Conservation (phyloP, 2,329 filamentous ascomycete species). For the Aureobasidium sp. region DNA sequence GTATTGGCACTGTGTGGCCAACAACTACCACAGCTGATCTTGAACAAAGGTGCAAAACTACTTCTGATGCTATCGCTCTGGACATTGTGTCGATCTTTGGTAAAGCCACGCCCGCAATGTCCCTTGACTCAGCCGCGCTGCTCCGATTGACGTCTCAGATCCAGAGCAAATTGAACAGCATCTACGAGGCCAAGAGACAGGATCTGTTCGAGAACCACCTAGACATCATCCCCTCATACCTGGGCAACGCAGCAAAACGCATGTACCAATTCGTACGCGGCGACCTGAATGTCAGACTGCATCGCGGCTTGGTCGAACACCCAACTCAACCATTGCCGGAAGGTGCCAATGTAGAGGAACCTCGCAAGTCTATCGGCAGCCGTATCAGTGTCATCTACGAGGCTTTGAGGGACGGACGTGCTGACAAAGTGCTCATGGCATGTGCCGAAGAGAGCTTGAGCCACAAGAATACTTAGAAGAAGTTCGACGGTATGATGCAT, state of each 20-base stretch:
- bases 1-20: neutral
- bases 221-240: neutral
- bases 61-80: neutral
- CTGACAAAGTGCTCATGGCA: slow-evolving; percentile 19
- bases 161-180: neutral
- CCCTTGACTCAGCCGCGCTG: neutral
- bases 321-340: slow-evolving; percentile 18
- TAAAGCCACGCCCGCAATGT: neutral
- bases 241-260: slow-evolving; percentile 20
- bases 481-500: no score
- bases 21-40: slow-evolving; percentile 11
- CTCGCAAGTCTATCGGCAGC: slow-evolving; percentile 21
- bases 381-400: slow-evolving; percentile 23
- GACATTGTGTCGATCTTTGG: neutral
- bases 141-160: neutral
- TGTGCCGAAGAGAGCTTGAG: neutral
- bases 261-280: slow-evolving; percentile 23
- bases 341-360: slow-evolving; percentile 3
- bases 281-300: slow-evolving; percentile 20
- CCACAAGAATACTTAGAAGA: neutral
- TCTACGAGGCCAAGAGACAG: neutral
- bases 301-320: slow-evolving; percentile 24
- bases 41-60: slow-evolving; percentile 1
- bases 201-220: neutral
- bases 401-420: slow-evolving; percentile 22